Evolutionary conservation across 371 early-diverging fungal genomes (phyloP), one percentile per base, ranked within the genome.

Genomic region (Circinella umbellata): DNA sequence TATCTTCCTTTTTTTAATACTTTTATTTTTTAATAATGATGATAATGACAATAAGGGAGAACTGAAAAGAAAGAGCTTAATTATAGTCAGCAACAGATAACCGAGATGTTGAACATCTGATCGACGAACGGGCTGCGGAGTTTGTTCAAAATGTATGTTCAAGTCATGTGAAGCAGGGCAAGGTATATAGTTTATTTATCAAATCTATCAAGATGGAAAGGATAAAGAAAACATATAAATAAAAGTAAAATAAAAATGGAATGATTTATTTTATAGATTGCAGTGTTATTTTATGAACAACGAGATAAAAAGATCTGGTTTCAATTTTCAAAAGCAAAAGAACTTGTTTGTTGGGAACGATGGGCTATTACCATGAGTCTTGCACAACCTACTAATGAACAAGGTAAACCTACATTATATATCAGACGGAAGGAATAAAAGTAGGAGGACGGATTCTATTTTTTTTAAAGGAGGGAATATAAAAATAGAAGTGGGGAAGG

Each of bases 301-400:
- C 81, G 91, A 67, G 77, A 91, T 42, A 94, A 92, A 71, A 91
- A 91, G 73, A 90, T 89, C 18, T 93, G 93, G 95, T 94, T 92
- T 66, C 85, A 88, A 67, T 77, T 84, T 47, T 73, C 79, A 10
- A 93, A 88, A 61, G 81, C 93, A 10, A 91, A 95, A 61, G 94
- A 95, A 55, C 89, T 91, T 47, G 90, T 93, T 5, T 91, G 94
- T 72, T 96, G 96, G 96, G 96, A 96, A 79, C 91, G 92, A 72
- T 96, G 96, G 96, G 80, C 80, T 0, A 81, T 96, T 27, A 85
- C 87, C 14, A 73, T 96, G n/a, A 77, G 84, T 35, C 71, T 90
- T 36, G 76, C 84, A 57, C 80, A 86, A 47, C 84, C 91, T 35
- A 74, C 73, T 38, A 83, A 88, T 11, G 95, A 94, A 57, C 83